Conservation (phyloP, 208 protist genomes). For the Trypanosoma cruzi region DNA sequence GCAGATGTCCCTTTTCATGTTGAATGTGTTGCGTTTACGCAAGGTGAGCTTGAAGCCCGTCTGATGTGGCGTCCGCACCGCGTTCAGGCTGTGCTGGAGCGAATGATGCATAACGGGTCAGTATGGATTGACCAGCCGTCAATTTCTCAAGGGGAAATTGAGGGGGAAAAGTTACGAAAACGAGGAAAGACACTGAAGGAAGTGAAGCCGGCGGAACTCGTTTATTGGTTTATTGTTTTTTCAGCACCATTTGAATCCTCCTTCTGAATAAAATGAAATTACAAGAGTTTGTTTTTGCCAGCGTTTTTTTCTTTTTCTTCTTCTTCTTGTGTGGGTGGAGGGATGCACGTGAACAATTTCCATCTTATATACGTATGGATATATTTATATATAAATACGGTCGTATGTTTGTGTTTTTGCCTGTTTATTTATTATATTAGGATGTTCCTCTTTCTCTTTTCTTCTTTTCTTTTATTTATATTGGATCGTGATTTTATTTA, state of each 20-base stretch:
- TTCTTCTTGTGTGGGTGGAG: neutral
- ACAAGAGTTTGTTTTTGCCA: neutral
- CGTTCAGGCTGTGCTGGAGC: constrained; percentile 50
- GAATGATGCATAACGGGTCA: constrained; percentile 78
- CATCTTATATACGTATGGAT: no score
- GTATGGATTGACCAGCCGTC: constrained; percentile 72
- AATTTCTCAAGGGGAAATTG: neutral
- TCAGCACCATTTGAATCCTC: neutral
- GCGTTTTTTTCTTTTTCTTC: neutral
- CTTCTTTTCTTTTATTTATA: constrained; percentile 6
- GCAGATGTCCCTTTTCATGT: constrained; percentile 34
- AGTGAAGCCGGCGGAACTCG: constrained; percentile 6
- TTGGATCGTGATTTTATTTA: no score
- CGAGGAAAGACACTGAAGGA: neutral
- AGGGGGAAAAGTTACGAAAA: neutral
- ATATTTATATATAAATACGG: neutral
- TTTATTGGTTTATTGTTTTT: constrained; percentile 34
- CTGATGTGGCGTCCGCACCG: constrained; percentile 76
- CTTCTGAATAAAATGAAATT: neutral
- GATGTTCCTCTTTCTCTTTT: constrained; percentile 19
- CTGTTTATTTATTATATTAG: neutral
- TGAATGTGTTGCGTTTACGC: constrained; percentile 59
- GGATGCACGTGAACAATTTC: no score
- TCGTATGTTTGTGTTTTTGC: no score
- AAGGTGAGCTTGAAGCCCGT: constrained; percentile 37